A percentile compares a stretch with the other conserved stretches of the same genome.
Conservation (phyloP, 495 filamentous ascomycete species). For the Trichoderma virens region DNA sequence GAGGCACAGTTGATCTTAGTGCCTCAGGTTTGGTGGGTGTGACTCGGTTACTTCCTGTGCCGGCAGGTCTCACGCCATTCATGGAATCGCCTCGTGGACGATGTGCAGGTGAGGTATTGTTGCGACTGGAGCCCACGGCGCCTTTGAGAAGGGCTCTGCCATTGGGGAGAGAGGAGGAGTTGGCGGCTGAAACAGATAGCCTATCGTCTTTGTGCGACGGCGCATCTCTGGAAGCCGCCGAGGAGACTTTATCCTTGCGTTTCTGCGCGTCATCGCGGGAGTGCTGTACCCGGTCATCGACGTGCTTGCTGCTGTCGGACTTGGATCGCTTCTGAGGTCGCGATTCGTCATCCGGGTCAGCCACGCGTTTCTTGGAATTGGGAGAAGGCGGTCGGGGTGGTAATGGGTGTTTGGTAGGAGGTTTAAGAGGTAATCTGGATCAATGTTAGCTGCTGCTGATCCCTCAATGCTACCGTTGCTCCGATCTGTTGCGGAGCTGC, state of each 20-base stretch:
- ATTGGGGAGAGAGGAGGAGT: slow-evolving; percentile 5
- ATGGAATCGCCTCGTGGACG: slow-evolving; percentile 15
- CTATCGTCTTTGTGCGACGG: slow-evolving; percentile 18
- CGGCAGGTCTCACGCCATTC: slow-evolving; percentile 30
- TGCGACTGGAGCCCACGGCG: slow-evolving; percentile 4
- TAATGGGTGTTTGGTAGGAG: slow-evolving; percentile 11
- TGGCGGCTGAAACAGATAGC: slow-evolving; percentile 13
- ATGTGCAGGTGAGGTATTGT: neutral
- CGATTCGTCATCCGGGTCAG: slow-evolving; percentile 28
- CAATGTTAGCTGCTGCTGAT: slow-evolving; percentile 13
- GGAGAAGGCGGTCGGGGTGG: slow-evolving; percentile 21
- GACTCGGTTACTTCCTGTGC: slow-evolving; percentile 22
- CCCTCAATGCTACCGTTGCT: neutral
- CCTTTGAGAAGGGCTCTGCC: slow-evolving; percentile 8
- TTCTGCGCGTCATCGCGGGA: slow-evolving; percentile 9
- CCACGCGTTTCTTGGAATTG: slow-evolving; percentile 30
- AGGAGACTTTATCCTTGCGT: slow-evolving; percentile 3
- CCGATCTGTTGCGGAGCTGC: neutral
- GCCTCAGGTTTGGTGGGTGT: slow-evolving; percentile 30
- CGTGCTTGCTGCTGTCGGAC: slow-evolving; percentile 20
- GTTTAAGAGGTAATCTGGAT: slow-evolving; percentile 13
- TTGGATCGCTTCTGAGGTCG: slow-evolving; percentile 32
- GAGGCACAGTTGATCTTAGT: slow-evolving; percentile 25
- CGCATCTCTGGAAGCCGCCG: slow-evolving; percentile 20
- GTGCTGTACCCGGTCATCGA: slow-evolving; percentile 16